A percentile compares a stretch with the other conserved stretches of the same genome.
Evolutionary conservation across 2,329 filamentous ascomycete species (phyloP).

Genomic region (Ophiosphaerella herpotricha): DNA sequence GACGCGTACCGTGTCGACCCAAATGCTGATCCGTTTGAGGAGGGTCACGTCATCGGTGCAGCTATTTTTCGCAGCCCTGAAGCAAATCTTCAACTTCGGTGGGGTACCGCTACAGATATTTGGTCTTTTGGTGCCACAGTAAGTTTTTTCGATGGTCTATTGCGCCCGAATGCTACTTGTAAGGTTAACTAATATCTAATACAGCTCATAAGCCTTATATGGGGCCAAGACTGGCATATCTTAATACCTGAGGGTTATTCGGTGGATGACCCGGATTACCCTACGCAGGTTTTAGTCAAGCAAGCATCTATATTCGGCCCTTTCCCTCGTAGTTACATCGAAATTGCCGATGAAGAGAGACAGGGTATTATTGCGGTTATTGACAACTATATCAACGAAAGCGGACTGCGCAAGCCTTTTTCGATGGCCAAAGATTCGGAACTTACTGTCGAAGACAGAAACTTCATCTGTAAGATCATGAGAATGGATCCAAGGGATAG

Average conservation of each 20-base stretch:
- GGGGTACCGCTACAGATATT: conserved; percentile 44
- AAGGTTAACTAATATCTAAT: conserved; percentile 4
- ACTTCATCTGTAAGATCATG: conserved; percentile 48
- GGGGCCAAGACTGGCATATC: conserved; percentile 23
- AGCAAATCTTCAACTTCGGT: conserved; percentile 25
- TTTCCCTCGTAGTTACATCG: conserved; percentile 18
- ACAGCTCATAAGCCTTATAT: conserved; percentile 28
- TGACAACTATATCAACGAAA: conserved; percentile 8
- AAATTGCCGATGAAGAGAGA: conserved; percentile 20
- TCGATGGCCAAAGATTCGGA: conserved; percentile 8
- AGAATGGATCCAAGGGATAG: conserved; percentile 49
- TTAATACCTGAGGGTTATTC: conserved; percentile 21
- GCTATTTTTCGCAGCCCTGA: conserved; percentile 45
- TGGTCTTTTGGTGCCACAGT: conserved; percentile 46
- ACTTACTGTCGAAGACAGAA: conserved; percentile 11
- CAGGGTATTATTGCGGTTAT: conserved; percentile 6
- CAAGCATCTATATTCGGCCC: conserved; percentile 22
- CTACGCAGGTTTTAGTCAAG: conserved; percentile 6
- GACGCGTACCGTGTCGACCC: conserved; percentile 18
- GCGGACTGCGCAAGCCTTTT: conserved; percentile 11
- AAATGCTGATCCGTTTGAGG: conserved; percentile 12
- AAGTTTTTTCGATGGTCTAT: conserved; percentile 17
- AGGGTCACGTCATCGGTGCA: conserved; percentile 35
- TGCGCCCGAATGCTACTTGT: neutral
- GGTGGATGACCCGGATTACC: conserved; percentile 5